Base-by-base conservation (phyloP, 179 eudicot species). In the Silene vulgaris region DNA sequence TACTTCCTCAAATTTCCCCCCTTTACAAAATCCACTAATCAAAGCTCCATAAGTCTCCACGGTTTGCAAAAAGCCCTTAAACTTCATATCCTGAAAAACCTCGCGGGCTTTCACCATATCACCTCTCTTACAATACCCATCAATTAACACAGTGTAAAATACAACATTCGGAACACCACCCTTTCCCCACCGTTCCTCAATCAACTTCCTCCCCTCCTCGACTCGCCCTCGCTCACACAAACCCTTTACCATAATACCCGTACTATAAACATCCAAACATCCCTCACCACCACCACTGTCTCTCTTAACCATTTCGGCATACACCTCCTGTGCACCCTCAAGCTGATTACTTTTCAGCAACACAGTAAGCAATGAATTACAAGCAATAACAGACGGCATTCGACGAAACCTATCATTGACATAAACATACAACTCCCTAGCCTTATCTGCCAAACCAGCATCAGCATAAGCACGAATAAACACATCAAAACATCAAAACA, bases 1-100 rank as follows among this genome's bases (percentile, higher is more conserved):
- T 66, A 90, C 84, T 54, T 78, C 79, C 73, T 73, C 85, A 70
- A 95, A 95, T 61, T 82, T 73, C 62, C 97, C 90, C 63, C 62
- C 75, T 77, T 78, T 92, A 60, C 97, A 92, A 77, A 80, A 76
- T 54, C 91, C 97, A 75, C 82, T 84, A 17, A 95, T 85, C 70
- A 95, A 37, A 23, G 91, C 88, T 43, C 97, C 97, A 78, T 88
- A 95, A 3, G 99, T 95, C 86, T 87, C 88, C n/a, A 85, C 84
- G 2, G 85, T 82, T 40, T 90, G 95, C 77, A 95, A 82, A 86
- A 89, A 84, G 3, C 91, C 96, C 74, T 84, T 88, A 45, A 72
- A 40, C 78, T 93, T 89, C 90, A 93, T 82, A 79, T 87, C 90
- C 71, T 73, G 72, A 6, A 90, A 80, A 73, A 93, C 74, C 76